Evolutionary conservation across 331 rosid genomes (phyloP).

Genomic region (Rosa hybrid): DNA sequence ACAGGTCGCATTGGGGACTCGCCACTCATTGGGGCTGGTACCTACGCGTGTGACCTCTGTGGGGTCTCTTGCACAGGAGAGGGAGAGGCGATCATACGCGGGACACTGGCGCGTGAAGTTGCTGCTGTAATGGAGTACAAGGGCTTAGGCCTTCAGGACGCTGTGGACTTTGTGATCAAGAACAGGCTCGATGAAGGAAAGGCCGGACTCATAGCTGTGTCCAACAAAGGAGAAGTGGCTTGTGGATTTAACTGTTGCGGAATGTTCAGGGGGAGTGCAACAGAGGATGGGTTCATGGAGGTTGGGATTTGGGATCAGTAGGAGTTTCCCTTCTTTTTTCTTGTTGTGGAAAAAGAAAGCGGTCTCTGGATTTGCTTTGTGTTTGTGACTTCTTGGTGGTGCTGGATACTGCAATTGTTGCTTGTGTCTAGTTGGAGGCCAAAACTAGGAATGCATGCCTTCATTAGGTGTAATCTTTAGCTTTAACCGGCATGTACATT

Average conservation of each 20-base stretch:
- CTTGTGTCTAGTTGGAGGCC: constrained; percentile 5
- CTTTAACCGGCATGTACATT: constrained; percentile 20
- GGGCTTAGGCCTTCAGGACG: constrained; percentile 66
- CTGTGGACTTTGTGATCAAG: constrained; percentile 73
- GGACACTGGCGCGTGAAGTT: constrained; percentile 88
- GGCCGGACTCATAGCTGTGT: constrained; percentile 91
- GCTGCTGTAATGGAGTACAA: constrained; percentile 96
- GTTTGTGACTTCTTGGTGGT: not conserved
- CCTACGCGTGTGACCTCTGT: constrained; percentile 79
- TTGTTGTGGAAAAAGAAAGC: not conserved
- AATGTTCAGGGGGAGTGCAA: constrained; percentile 85
- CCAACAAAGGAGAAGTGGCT: constrained; percentile 76
- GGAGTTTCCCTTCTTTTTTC: not conserved
- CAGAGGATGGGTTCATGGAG: constrained; percentile 87
- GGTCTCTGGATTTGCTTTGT: constrained; percentile 15
- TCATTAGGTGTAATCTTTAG: constrained; percentile 14
- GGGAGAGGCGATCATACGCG: constrained; percentile 93
- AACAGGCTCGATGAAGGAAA: constrained; percentile 73
- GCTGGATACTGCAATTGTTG: constrained; percentile 3
- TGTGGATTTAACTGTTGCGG: constrained; percentile 79
- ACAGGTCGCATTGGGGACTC: constrained; percentile 87
- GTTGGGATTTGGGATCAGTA: constrained; percentile 79
- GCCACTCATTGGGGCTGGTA: constrained; percentile 82
- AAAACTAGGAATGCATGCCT: constrained; percentile 2
- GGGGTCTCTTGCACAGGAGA: constrained; percentile 97